Evolutionary conservation across 73 alveolate species (phyloP).

Genomic region (Loxodes magnus): DNA sequence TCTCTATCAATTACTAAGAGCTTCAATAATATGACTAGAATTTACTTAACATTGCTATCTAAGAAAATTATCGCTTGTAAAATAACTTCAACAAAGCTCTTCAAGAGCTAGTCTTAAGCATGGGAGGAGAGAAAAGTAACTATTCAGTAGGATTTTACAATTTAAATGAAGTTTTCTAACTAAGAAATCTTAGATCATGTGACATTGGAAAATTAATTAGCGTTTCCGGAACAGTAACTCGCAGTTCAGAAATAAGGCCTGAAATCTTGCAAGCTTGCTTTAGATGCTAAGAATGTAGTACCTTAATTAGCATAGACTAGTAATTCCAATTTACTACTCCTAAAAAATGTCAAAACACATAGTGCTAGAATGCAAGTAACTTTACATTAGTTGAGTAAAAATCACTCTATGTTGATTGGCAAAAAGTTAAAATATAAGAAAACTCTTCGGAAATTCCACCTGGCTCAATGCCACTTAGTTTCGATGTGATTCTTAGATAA

Average conservation of each 20-base stretch:
- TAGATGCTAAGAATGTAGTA: slow-evolving; percentile 66
- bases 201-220: slow-evolving; percentile 66
- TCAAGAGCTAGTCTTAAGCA: too few relatives aligned
- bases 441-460: slow-evolving; percentile 90
- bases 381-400: slow-evolving; percentile 79
- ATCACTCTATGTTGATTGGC: slow-evolving; percentile 92
- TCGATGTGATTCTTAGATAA: slow-evolving; percentile 89
- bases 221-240: slow-evolving; percentile 87
- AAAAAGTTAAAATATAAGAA: slow-evolving; percentile 94
- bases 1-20: too few relatives aligned
- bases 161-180: too few relatives aligned
- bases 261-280: slow-evolving; percentile 79
- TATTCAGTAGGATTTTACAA: too few relatives aligned
- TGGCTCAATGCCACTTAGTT: slow-evolving; percentile 98
- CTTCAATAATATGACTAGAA: too few relatives aligned
- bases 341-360: slow-evolving; percentile 60
- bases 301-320: slow-evolving; percentile 69
- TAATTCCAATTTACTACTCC: slow-evolving; percentile 97
- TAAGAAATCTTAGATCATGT: too few relatives aligned
- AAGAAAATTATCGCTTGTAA: too few relatives aligned
- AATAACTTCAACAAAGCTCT: too few relatives aligned
- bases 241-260: slow-evolving; percentile 92
- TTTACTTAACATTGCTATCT: too few relatives aligned
- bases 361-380: slow-evolving; percentile 85
- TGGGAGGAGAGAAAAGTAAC: too few relatives aligned